These are phyloP conservation scores for Malus domestica DNA, from an alignment of 306 rosid species.

Conservation along the genomic window DNA sequence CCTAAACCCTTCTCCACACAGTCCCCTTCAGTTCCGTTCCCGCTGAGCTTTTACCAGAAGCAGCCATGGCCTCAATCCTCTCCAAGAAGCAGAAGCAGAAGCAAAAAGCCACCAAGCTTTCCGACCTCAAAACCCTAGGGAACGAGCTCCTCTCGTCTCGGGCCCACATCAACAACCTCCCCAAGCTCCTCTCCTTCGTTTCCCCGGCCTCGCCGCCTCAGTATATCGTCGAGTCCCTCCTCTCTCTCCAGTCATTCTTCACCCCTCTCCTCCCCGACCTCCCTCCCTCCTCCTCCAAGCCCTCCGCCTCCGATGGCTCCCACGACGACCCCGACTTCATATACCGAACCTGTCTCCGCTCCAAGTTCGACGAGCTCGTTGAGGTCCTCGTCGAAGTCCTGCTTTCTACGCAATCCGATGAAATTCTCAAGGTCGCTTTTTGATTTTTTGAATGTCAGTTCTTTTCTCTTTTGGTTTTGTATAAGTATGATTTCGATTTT, in stretches of 20 bases:
- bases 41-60: slow-evolving; percentile 12
- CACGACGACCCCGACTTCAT: slow-evolving; percentile 52
- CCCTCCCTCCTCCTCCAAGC: slow-evolving; percentile 36
- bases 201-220: slow-evolving; percentile 65
- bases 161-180: too few relatives aligned
- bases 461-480: background rate
- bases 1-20: background rate
- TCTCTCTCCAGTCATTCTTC: slow-evolving; percentile 79
- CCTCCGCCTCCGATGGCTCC: slow-evolving; percentile 4
- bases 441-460: background rate
- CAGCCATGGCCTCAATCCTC: slow-evolving; percentile 37
- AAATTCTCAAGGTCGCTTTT: slow-evolving; percentile 42
- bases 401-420: slow-evolving; percentile 44
- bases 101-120: slow-evolving; percentile 28
- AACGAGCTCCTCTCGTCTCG: slow-evolving; percentile 54
- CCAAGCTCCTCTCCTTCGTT: too few relatives aligned
- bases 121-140: slow-evolving; percentile 70
- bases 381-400: slow-evolving; percentile 45
- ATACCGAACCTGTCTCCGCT: slow-evolving; percentile 70
- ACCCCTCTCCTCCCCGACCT: slow-evolving; percentile 53
- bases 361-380: slow-evolving; percentile 71
- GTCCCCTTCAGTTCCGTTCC: background rate
- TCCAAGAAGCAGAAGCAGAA: slow-evolving; percentile 33
- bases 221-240: slow-evolving; percentile 60
- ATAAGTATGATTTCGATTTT: background rate